Evolutionary conservation across 164 flowering plant genomes (phyloP).

Genomic region (Tinospora cordifolia): DNA sequence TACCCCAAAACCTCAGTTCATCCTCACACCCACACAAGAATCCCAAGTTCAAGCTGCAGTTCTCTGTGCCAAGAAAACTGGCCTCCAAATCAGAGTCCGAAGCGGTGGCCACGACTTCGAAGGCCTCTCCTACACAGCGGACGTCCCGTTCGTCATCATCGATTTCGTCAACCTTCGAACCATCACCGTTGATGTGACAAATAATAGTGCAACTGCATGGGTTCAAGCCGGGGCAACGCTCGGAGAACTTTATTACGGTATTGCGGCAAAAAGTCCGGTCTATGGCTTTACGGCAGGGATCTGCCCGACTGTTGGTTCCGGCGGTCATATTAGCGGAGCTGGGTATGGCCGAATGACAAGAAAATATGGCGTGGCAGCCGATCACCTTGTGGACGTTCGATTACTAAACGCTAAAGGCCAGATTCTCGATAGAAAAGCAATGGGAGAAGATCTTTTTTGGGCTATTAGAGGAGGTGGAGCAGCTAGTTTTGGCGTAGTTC

Average conservation of each 20-base stretch:
- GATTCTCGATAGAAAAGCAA: slow-evolving; percentile 3
- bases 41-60: slow-evolving; percentile 4
- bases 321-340: background rate
- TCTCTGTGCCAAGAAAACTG: slow-evolving; percentile 1
- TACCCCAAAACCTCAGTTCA: background rate
- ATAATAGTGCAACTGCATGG: slow-evolving; percentile 1
- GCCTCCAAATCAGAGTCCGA: background rate
- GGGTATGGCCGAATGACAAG: slow-evolving; percentile 7
- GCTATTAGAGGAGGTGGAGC: slow-evolving; percentile 13
- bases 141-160: background rate
- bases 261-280: background rate
- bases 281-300: background rate
- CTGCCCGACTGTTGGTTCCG: no score
- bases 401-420: background rate
- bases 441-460: slow-evolving; percentile 9
- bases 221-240: background rate
- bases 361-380: slow-evolving; percentile 8
- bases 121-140: background rate
- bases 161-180: slow-evolving; percentile 1
- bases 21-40: background rate
- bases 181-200: background rate
- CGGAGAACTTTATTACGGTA: slow-evolving; percentile 5
- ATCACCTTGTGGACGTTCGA: background rate
- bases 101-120: slow-evolving; percentile 3
- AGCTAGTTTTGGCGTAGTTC: slow-evolving; percentile 10